Conservation (phyloP, 2,329 filamentous ascomycete genomes). For the Pezicula neosporulosa region DNA sequence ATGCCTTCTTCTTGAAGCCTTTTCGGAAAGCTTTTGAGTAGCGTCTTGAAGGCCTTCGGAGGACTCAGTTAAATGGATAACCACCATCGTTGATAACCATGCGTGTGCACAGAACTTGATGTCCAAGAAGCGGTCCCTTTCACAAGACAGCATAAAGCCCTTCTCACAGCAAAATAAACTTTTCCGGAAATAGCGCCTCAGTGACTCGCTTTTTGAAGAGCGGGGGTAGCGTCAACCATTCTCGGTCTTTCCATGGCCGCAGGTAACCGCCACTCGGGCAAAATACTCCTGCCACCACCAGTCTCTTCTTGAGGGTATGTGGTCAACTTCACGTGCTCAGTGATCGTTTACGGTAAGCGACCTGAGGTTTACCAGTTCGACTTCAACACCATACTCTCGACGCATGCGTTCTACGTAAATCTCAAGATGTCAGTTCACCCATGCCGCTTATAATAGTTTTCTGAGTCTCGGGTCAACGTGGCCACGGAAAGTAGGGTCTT, state of each 20-base stretch:
- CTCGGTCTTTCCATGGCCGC: slow-evolving; percentile 61
- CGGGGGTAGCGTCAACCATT: slow-evolving; percentile 64
- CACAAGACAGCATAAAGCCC: slow-evolving; percentile 80
- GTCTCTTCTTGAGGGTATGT: slow-evolving; percentile 91
- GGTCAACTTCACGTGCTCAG: slow-evolving; percentile 81
- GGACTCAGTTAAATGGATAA: slow-evolving; percentile 95
- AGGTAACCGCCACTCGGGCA: slow-evolving; percentile 85
- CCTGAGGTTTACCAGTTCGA: slow-evolving; percentile 94
- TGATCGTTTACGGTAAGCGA: slow-evolving; percentile 96
- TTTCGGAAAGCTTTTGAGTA: slow-evolving; percentile 95
- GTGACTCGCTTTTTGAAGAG: slow-evolving; percentile 82
- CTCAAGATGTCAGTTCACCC: slow-evolving; percentile 93
- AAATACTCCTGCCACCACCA: slow-evolving; percentile 94
- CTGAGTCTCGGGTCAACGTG: slow-evolving; percentile 89
- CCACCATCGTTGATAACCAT: slow-evolving; percentile 97
- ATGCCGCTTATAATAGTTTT: slow-evolving; percentile 98
- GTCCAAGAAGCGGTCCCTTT: slow-evolving; percentile 90
- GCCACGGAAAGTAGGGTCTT: slow-evolving; percentile 96
- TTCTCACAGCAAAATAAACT: slow-evolving; percentile 94
- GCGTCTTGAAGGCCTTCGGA: slow-evolving; percentile 94
- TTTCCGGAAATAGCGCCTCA: slow-evolving; percentile 88
- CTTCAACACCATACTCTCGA: slow-evolving; percentile 95
- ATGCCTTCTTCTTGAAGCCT: slow-evolving; percentile 77
- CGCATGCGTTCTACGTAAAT: slow-evolving; percentile 97
- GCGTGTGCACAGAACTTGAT: slow-evolving; percentile 82